Evolutionary conservation across 768 basidiomycete species (phyloP).

Genomic region (Tulasnella sp.): DNA sequence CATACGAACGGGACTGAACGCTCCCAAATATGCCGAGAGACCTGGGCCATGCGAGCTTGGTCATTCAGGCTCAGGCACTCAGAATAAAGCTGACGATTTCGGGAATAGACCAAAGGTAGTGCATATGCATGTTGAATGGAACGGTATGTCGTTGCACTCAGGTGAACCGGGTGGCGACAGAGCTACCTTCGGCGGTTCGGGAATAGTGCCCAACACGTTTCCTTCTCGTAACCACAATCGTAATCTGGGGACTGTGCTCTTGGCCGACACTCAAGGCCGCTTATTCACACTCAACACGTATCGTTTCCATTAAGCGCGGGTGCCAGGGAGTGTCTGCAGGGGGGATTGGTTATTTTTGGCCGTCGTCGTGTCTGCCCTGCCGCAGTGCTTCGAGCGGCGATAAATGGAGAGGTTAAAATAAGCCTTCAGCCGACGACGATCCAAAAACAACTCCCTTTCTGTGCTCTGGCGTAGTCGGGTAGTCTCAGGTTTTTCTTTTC

Average conservation of each 20-base stretch:
- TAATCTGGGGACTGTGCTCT: too few relatives aligned
- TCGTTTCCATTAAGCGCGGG: too few relatives aligned
- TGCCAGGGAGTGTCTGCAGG: neutral
- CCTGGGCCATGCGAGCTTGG: neutral
- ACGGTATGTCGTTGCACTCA: too few relatives aligned
- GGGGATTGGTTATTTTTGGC: neutral
- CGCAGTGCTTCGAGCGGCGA: neutral
- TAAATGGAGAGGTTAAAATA: neutral
- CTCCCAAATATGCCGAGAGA: neutral
- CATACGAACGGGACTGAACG: neutral
- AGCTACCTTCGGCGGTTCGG: too few relatives aligned
- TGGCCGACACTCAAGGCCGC: too few relatives aligned
- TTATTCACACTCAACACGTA: too few relatives aligned
- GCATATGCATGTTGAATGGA: neutral
- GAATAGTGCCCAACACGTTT: too few relatives aligned
- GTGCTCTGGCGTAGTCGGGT: neutral
- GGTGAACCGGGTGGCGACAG: too few relatives aligned
- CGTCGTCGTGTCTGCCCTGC: neutral
- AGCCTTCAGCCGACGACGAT: neutral
- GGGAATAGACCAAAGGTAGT: neutral
- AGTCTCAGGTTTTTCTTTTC: neutral
- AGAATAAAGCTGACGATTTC: neutral
- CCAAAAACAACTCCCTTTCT: constrained; percentile 4
- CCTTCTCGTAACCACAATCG: too few relatives aligned
- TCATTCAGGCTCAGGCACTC: neutral